A percentile compares a stretch with the other conserved stretches of the same genome.
These are phyloP conservation scores for Penicillium pulvis DNA, from an alignment of 495 filamentous ascomycete genomes.

Conservation along the genomic window DNA sequence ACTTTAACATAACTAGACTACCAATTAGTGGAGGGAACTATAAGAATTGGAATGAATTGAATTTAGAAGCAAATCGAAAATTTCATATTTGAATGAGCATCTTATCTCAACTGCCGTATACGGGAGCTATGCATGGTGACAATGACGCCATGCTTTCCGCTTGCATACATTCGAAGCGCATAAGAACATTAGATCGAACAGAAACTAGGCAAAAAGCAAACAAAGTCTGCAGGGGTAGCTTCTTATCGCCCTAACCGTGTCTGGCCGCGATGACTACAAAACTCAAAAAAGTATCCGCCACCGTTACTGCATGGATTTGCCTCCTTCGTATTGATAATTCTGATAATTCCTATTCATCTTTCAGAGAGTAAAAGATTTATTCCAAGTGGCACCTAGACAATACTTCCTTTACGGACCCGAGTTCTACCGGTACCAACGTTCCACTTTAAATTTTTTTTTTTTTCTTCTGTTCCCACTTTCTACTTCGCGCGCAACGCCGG, in stretches of 20 bases:
- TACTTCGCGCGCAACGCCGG: conserved; percentile 29
- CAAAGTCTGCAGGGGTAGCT: conserved; percentile 36
- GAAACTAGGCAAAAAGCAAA: conserved; percentile 16
- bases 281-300: conserved; percentile 18
- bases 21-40: background rate
- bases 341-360: background rate
- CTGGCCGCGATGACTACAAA: conserved; percentile 9
- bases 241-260: conserved; percentile 15
- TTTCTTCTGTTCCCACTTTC: conserved; percentile 11
- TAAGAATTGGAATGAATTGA: background rate
- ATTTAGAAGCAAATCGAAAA: background rate
- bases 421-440: background rate
- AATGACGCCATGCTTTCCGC: conserved; percentile 26
- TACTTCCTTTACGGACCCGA: background rate
- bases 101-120: background rate
- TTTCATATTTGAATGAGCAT: background rate
- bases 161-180: conserved; percentile 14
- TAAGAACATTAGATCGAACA: conserved; percentile 10
- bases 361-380: background rate
- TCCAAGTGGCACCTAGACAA: too few relatives aligned
- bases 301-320: conserved; percentile 4
- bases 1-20: background rate
- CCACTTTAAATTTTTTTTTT: conserved; percentile 9
- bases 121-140: background rate
- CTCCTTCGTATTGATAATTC: background rate